A percentile compares a stretch with the other conserved stretches of the same genome.
phyloP scores from a whole-genome alignment of 1,284 basidiomycete genomes.

The Ceratobasidium papillatum region DNA sequence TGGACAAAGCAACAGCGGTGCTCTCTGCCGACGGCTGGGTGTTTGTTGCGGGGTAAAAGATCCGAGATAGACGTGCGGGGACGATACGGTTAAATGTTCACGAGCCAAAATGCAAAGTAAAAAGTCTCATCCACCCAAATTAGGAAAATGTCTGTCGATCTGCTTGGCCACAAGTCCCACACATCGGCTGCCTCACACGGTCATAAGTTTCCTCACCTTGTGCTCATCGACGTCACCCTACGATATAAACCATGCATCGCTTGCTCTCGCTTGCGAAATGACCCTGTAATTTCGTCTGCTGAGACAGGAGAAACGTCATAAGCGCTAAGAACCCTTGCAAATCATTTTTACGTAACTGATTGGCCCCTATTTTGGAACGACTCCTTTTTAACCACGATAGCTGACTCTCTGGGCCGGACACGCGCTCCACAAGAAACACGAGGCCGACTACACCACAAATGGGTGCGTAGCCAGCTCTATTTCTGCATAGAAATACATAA shows the following conservation, averaged over 20 bases:
- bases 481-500: neutral
- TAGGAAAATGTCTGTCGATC: neutral
- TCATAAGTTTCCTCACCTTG: neutral
- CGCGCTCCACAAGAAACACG: conserved; percentile 34
- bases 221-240: neutral
- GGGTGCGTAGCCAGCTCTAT: conserved; percentile 3
- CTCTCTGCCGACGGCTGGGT: conserved; percentile 42
- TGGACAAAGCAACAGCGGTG: conserved; percentile 36
- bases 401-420: conserved; percentile 8
- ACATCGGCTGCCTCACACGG: neutral
- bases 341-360: conserved; percentile 17
- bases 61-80: neutral
- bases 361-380: conserved; percentile 21
- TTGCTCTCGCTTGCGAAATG: neutral
- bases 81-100: neutral
- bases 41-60: conserved; percentile 19
- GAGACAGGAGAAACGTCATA: neutral
- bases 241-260: neutral
- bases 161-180: neutral
- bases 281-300: neutral
- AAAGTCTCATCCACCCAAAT: neutral
- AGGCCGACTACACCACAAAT: conserved; percentile 38
- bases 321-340: conserved; percentile 22
- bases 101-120: neutral
- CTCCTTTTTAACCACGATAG: conserved; percentile 35